Evolutionary conservation across 805 yeast genomes (phyloP), one percentile per base, ranked within the genome.

Genomic region (Ogataea paradorogensis): DNA sequence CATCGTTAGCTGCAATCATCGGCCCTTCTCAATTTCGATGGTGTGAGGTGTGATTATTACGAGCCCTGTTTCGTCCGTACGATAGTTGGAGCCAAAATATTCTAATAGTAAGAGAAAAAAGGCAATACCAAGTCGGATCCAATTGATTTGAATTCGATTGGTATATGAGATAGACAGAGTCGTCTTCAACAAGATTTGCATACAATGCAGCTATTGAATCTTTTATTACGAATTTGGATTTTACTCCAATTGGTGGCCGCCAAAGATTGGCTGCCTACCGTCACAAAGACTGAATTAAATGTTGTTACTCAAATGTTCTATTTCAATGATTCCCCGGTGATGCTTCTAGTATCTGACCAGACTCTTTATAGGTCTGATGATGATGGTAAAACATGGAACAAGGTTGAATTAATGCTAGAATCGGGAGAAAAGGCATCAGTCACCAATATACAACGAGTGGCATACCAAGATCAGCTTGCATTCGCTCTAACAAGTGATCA

Each of bases 311-410:
- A 55, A 27, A 26, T 55, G 2, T 24, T 53, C 5, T 79, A 74
- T 53, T 75, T 80, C 48, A 82, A 79, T 46, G 84, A 80, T 50
- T 71, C 83, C 0, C 51, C 73, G 0, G 66, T 64, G n/a, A 42
- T 76, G 4, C 21, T 61, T n/a, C 35, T 80, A 21, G 51, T 51
- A 6, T 43, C 65, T 18, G 53, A 55, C 6, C 51, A 62, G 1
- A 30, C 41, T 3, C 38, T 76, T 1, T 57, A 51, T 8, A 51
- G 66, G 7, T 73, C 82, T 3, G 55, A 50, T 9, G 72, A 80
- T 52, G 70, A 76, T 51, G 88, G 87, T 7, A 60, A 42, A 9
- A 51, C 59, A 0, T 81, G 33, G 82, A 33, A 47, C 0, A 38
- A 32, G 2, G 47, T 71, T 7, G 54, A 48, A 5, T 32, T 57